Base-by-base conservation (phyloP, 2,329 filamentous ascomycete species). In the Colletotrichum siamense region DNA sequence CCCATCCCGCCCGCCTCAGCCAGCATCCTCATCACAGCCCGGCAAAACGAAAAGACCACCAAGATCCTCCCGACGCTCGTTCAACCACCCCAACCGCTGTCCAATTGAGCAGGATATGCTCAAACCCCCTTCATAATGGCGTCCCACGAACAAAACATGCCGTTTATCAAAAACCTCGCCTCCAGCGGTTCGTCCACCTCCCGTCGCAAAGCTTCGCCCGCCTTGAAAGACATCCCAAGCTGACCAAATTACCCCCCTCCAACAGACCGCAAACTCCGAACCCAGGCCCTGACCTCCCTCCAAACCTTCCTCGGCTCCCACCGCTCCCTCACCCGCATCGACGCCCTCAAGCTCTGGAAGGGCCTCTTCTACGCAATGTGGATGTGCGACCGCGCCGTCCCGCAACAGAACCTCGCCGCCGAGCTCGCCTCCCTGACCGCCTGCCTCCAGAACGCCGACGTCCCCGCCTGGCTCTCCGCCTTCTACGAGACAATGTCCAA, bases 291-390 rank as follows among this genome's bases (percentile, higher is more conserved):
- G 83, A 87, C 91, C 69, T 95, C 94, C 64, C 92, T 99, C 32
- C 92, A 93, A 79, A 90, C 92, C 66, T 98, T 95, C 88, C 93
- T 99, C 83, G 90, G 91, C 77, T 89, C 91, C 77, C 90, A 91
- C 55, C 84, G 87, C 49, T 81, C 85, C 70, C 91, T 98, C 77
- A 87, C 91, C 22, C 87, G 91, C 55, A 84, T 94, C 79, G 96
- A 98, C 79, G 88, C 95, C 66, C 89, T 96, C 77, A 98, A 98
- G 87, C 91, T 99, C 79, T 98, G 96, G 95, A 98, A 98, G 83
- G 96, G 96, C 7, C 91, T 99, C 24, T 98, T 97, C 88, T 98
- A 96, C 89, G 94, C 94, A 82, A 92, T 97, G 81, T 98, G 95
- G 94, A 97, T 98, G 93, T 95, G 94, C 84, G 96, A 98, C 88